Evolutionary conservation across 2,329 filamentous ascomycete genomes (phyloP), one percentile per base, ranked within the genome.

Genomic region (Hypoxylon sp.): DNA sequence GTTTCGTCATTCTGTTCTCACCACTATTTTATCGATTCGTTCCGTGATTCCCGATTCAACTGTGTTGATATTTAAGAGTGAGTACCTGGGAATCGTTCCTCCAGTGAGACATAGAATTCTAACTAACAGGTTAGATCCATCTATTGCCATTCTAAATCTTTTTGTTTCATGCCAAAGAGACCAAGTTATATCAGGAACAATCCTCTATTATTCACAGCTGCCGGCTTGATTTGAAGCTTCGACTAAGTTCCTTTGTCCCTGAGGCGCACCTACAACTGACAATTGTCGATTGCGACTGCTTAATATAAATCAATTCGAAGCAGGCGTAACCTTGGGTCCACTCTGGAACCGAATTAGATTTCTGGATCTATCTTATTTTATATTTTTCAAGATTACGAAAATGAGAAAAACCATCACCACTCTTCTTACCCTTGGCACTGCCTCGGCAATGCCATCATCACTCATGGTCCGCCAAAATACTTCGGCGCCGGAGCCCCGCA

Each of bases 361-460:
- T 53, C n/a, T 33, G 24, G 3, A 44, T n/a, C 19, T 22, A 22
- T 22, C 19, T 22, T 22, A 22, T 22, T 22, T 52, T 59, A 24
- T 17, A 39, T 35, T 51, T 42, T 42, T 56, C 26, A 46, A 63
- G 39, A 54, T 26, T 52, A 17, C 19, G n/a, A 70, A 57, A 67
- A 70, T 64, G 64, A 59, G 55, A 14, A 58, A 48, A 65, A 65
- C 64, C 29, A 55, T 76, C 58, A 73, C 71, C 26, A 60, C 73
- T 17, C 42, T 78, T 37, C 71, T 78, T 57, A 57, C 73, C 9
- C 59, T 77, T 33, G 72, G 70, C 64, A 70, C 74, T 35, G 75
- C 74, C 51, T 53, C 70, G 24, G 73, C 73, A 52, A 72, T 73
- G 26, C 71, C 74, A 26, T 48, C 74, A 17, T 19, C 56, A 13